Evolutionary conservation across 805 yeast genomes (phyloP).

Genomic region (Wickerhamomyces kurtzmanii): DNA sequence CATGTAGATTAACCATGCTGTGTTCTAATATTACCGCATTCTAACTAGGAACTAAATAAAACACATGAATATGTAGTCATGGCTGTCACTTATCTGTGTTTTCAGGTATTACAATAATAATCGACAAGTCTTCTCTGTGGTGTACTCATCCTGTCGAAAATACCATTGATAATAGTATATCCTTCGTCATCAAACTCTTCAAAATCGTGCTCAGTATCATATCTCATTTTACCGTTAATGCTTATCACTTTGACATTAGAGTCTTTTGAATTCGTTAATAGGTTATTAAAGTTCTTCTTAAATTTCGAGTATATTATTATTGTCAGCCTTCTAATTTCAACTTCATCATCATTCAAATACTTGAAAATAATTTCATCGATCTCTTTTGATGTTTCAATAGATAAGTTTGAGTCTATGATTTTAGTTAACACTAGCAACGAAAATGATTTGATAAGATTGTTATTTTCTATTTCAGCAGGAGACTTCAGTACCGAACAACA

Average conservation of each 20-base stretch:
- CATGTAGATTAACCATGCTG: too few relatives aligned
- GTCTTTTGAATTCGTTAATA: slow-evolving; percentile 5
- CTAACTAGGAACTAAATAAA: too few relatives aligned
- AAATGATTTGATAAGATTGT: not conserved
- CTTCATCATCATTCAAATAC: slow-evolving; percentile 11
- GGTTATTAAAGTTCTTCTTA: slow-evolving; percentile 11
- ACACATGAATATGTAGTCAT: too few relatives aligned
- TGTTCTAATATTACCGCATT: too few relatives aligned
- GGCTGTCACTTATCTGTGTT: too few relatives aligned
- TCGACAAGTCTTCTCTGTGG: slow-evolving; percentile 39
- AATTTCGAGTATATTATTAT: slow-evolving; percentile 15
- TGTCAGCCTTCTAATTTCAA: slow-evolving; percentile 17
- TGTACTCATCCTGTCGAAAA: slow-evolving; percentile 26
- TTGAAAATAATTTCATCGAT: slow-evolving; percentile 11
- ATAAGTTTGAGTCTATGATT: slow-evolving; percentile 9
- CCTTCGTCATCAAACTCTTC: slow-evolving; percentile 8
- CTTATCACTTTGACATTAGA: slow-evolving; percentile 5
- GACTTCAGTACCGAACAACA: slow-evolving; percentile 8
- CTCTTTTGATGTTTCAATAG: slow-evolving; percentile 9
- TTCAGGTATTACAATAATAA: slow-evolving; percentile 23
- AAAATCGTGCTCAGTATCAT: slow-evolving; percentile 4
- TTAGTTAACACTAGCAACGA: slow-evolving; percentile 7
- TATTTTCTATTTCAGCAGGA: too few relatives aligned
- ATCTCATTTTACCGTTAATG: slow-evolving; percentile 19
- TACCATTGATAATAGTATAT: slow-evolving; percentile 16